Evolutionary conservation across 2,329 filamentous ascomycete species (phyloP).

Genomic region (Fusarium piperis): DNA sequence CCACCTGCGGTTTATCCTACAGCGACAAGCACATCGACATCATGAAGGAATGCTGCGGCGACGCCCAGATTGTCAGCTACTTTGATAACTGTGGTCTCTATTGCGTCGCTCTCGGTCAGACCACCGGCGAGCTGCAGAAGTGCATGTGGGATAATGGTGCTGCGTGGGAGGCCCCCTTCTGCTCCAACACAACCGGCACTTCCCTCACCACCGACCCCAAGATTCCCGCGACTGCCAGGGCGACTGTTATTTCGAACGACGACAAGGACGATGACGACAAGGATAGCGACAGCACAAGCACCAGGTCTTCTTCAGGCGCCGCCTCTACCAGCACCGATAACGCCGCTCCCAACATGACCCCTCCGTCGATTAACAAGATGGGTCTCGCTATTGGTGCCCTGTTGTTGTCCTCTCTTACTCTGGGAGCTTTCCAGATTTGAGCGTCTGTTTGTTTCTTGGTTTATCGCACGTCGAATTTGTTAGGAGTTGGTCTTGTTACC

Average conservation of each 20-base stretch:
- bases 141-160: constrained; percentile 54
- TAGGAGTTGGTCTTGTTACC: background rate
- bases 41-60: constrained; percentile 56
- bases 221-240: constrained; percentile 40
- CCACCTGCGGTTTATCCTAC: constrained; percentile 54
- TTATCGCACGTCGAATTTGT: background rate
- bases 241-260: constrained; percentile 41
- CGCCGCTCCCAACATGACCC: constrained; percentile 4
- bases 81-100: constrained; percentile 59
- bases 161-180: constrained; percentile 52
- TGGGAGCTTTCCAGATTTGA: constrained; percentile 26
- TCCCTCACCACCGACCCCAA: constrained; percentile 50
- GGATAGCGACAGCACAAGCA: background rate
- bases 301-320: background rate
- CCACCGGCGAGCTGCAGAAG: constrained; percentile 37
- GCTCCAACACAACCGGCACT: constrained; percentile 51
- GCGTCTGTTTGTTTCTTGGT: background rate
- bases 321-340: constrained; percentile 6
- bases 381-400: constrained; percentile 46
- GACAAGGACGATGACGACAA: constrained; percentile 2
- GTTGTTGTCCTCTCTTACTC: constrained; percentile 43
- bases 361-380: constrained; percentile 34
- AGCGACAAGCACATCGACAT: constrained; percentile 53
- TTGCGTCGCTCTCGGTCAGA: constrained; percentile 49
- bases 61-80: constrained; percentile 55